Evolutionary conservation across 106 monocot genomes (phyloP).

Genomic region (Dioscorea zingiberensis): DNA sequence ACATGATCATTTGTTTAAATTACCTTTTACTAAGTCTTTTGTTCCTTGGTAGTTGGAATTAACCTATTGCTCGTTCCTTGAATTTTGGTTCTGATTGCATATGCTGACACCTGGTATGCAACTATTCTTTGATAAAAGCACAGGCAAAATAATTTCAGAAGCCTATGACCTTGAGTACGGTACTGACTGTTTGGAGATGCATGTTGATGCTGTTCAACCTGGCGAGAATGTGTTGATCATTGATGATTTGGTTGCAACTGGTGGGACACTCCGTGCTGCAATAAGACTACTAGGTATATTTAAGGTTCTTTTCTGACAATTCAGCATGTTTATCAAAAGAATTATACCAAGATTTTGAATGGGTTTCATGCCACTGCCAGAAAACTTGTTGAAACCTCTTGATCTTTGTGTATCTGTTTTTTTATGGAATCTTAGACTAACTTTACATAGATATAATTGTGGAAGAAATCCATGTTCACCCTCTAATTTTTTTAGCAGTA

Average conservation of each 20-base stretch:
- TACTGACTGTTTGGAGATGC: slow-evolving; percentile 58
- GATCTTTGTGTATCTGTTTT: too few species aligned
- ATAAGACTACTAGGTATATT: slow-evolving; percentile 46
- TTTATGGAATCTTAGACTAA: too few species aligned
- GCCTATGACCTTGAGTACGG: slow-evolving; percentile 63
- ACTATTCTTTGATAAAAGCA: background rate
- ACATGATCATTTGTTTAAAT: too few species aligned
- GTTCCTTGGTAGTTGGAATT: too few species aligned
- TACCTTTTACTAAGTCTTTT: too few species aligned
- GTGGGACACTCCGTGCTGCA: slow-evolving; percentile 64
- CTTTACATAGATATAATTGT: too few species aligned
- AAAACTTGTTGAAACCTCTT: too few species aligned
- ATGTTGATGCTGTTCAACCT: slow-evolving; percentile 40
- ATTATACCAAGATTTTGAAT: too few species aligned
- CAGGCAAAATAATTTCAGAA: slow-evolving; percentile 60
- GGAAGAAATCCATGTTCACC: too few species aligned
- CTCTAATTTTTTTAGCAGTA: too few species aligned
- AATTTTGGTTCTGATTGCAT: background rate
- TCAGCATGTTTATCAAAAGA: too few species aligned
- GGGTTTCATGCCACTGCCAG: too few species aligned
- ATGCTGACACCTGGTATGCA: background rate
- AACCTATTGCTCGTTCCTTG: background rate
- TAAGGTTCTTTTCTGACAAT: background rate
- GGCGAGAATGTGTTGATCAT: slow-evolving; percentile 51
- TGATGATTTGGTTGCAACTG: slow-evolving; percentile 67